Evolutionary conservation across 768 basidiomycete genomes (phyloP), one percentile per base, ranked within the genome.

Genomic region (Naganishia friedmannii): DNA sequence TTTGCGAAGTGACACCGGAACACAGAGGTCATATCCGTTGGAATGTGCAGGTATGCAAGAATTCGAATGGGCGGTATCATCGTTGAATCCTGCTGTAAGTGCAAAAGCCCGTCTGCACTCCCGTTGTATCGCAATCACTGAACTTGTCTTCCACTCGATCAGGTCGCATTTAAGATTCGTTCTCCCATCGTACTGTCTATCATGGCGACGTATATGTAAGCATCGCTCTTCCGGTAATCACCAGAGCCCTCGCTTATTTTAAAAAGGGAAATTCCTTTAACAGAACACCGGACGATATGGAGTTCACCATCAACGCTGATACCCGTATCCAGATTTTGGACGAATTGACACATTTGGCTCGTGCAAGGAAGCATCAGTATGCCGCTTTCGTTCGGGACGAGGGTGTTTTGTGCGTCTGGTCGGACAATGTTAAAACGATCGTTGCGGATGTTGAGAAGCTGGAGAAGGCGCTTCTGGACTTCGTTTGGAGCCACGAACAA

Each of bases 331-430:
- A 92, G 79, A 86, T 93, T 70, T 78, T 93, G 57, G 90, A 91
- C 75, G 88, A 89, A 26, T 88, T 93, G 84, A 82, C 87, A 69
- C 84, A 86, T 76, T 87, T 93, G 45, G 89, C 90, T 7, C 85
- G 87, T 65, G 82, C 91, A 9, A 90, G 93, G 78, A 93, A 93
- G 83, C 92, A 93, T 78, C 92, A 93, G 75, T 92, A 89, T 65
- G 92, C 88, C 23, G 91, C 92, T 0, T 93, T 93, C 78, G 87
- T 92, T 75, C 87, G 91, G 53, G 89, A 91, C 78, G 92, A 93
- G 78, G 86, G 89, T 46, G 89, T 90, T 21, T 85, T 93, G 68
- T 86, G 93, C 71, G 87, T 93, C 73, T 93, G 91, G 91, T 87
- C 89, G n/a, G 89, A 92, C 77, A 85, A 87, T 0, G 84, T 92